phyloP scores from a whole-genome alignment of 768 basidiomycete genomes.

The Podaxis pistillaris region DNA sequence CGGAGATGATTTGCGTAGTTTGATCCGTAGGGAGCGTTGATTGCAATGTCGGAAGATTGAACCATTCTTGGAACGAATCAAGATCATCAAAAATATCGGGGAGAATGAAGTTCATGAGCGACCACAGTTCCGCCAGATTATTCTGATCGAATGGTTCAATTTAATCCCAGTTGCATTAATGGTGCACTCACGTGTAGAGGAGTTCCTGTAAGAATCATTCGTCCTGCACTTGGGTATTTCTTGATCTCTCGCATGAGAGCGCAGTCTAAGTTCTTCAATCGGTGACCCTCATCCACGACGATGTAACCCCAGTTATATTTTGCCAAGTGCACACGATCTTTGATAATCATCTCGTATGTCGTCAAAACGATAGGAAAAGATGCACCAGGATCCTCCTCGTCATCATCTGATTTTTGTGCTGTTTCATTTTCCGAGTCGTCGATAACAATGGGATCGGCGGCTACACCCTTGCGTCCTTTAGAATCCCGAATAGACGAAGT shows the following conservation, averaged over 20 bases:
- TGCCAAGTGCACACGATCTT: slow-evolving; percentile 60
- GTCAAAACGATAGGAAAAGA: slow-evolving; percentile 82
- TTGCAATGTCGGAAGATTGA: slow-evolving; percentile 68
- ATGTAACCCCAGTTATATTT: slow-evolving; percentile 86
- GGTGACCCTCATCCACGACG: slow-evolving; percentile 94
- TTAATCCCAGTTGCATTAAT: not conserved
- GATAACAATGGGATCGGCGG: slow-evolving; percentile 19
- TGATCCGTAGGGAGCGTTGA: slow-evolving; percentile 54
- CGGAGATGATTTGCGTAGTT: slow-evolving; percentile 65
- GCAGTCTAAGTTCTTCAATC: slow-evolving; percentile 93
- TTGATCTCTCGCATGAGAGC: slow-evolving; percentile 90
- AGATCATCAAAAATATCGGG: slow-evolving; percentile 92
- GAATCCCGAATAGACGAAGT: not conserved
- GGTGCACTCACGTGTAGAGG: slow-evolving; percentile 76
- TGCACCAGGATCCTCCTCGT: slow-evolving; percentile 19
- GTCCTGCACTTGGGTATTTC: slow-evolving; percentile 75
- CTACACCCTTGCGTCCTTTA: slow-evolving; percentile 11
- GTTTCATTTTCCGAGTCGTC: slow-evolving; percentile 22
- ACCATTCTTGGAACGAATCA: slow-evolving; percentile 90
- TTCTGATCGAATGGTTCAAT: slow-evolving; percentile 59
- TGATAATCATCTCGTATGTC: slow-evolving; percentile 92
- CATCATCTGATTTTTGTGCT: slow-evolving; percentile 18
- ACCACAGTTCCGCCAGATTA: slow-evolving; percentile 93
- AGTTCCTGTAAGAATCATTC: slow-evolving; percentile 95
- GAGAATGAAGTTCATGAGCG: slow-evolving; percentile 91